These are phyloP conservation scores for Colletotrichum graminicola DNA, from an alignment of 2,329 filamentous ascomycete genomes.

Conservation along the genomic window DNA sequence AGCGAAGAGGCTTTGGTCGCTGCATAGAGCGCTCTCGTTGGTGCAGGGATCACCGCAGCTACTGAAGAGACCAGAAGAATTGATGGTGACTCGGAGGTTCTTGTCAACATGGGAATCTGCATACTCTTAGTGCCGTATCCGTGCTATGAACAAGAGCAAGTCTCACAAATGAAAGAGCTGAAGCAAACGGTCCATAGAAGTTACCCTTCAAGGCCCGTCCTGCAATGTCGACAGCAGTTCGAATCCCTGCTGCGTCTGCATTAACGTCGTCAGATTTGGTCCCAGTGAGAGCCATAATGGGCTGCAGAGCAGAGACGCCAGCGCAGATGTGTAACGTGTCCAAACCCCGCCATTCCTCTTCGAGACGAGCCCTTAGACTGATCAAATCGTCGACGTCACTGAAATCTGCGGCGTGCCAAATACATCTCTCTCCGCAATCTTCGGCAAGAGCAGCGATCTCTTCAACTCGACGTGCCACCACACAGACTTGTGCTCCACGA, in stretches of 20 bases:
- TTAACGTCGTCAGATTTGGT: conserved; percentile 9
- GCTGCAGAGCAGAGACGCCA: conserved; percentile 28
- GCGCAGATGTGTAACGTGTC: conserved; percentile 32
- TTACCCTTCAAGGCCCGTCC: conserved; percentile 31
- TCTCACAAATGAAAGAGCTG: conserved; percentile 27
- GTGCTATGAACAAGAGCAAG: neutral
- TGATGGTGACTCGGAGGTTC: conserved; percentile 20
- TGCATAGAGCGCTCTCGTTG: conserved; percentile 31
- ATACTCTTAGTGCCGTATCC: neutral
- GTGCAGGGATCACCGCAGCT: conserved; percentile 29
- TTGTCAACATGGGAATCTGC: conserved; percentile 35
- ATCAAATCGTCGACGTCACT: conserved; percentile 25
- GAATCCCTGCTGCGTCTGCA: conserved; percentile 19
- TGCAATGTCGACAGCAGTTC: conserved; percentile 18
- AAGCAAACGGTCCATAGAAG: conserved; percentile 26
- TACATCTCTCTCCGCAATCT: conserved; percentile 25
- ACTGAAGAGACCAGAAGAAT: conserved; percentile 33
- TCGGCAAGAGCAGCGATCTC: conserved; percentile 25
- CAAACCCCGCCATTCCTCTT: conserved; percentile 25
- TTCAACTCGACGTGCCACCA: conserved; percentile 24
- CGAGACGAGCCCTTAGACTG: conserved; percentile 18
- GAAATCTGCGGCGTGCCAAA: conserved; percentile 27
- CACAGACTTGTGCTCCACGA: conserved; percentile 26
- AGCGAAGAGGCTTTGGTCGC: conserved; percentile 32
- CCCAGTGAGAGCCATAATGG: conserved; percentile 32